These are phyloP conservation scores for Lignosus rhinocerotis DNA, from an alignment of 1,284 basidiomycete species.

Conservation along the genomic window DNA sequence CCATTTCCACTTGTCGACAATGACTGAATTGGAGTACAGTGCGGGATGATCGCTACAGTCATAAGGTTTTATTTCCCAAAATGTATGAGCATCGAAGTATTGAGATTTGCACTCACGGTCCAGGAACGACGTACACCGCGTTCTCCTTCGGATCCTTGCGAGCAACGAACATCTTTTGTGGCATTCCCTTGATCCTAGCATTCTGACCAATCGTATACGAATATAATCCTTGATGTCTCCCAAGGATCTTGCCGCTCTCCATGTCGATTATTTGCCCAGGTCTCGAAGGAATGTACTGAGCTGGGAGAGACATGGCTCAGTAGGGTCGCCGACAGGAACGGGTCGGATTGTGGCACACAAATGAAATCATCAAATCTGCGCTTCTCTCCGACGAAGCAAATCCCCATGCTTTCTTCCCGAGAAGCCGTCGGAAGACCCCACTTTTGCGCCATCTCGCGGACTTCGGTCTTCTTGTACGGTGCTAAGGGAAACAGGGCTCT, in stretches of 20 bases:
- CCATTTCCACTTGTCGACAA: slow-evolving; percentile 65
- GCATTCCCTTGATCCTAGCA: slow-evolving; percentile 67
- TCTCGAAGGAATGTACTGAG: slow-evolving; percentile 73
- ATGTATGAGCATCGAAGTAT: not conserved
- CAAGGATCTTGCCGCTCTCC: slow-evolving; percentile 54
- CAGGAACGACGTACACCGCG: slow-evolving; percentile 75
- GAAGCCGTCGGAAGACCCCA: slow-evolving; percentile 76
- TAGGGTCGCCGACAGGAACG: slow-evolving; percentile 11
- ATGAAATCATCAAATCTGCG: slow-evolving; percentile 76
- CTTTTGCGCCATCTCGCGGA: slow-evolving; percentile 75
- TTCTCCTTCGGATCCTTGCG: slow-evolving; percentile 66
- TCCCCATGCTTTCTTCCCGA: slow-evolving; percentile 89
- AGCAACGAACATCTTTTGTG: slow-evolving; percentile 73
- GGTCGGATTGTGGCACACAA: slow-evolving; percentile 42
- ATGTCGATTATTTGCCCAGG: slow-evolving; percentile 70
- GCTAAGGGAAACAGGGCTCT: slow-evolving; percentile 83
- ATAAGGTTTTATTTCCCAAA: not conserved
- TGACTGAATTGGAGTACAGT: slow-evolving; percentile 53
- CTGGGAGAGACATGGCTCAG: slow-evolving; percentile 39
- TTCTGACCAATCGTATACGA: slow-evolving; percentile 87
- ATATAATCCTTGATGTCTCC: slow-evolving; percentile 79
- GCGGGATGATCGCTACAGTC: slow-evolving; percentile 60
- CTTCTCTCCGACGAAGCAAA: slow-evolving; percentile 94
- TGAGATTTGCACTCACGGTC: slow-evolving; percentile 50
- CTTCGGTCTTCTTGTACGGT: slow-evolving; percentile 64